A percentile compares a stretch with the other conserved stretches of the same genome.
phyloP scores from a whole-genome alignment of 2,329 filamentous ascomycete genomes.

The Blastomyces silverae region DNA sequence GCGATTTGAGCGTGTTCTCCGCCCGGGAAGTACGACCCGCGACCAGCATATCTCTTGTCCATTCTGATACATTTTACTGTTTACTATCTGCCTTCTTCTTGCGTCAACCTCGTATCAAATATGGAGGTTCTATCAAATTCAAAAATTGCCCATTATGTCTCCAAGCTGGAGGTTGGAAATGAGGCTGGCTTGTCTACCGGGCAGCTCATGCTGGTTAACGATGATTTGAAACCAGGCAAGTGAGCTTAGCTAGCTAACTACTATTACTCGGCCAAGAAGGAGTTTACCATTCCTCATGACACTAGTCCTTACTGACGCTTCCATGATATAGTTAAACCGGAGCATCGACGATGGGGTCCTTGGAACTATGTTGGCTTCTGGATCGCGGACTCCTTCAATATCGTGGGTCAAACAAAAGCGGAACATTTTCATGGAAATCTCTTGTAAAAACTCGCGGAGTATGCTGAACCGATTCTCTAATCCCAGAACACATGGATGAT shows the following conservation, averaged over 20 bases:
- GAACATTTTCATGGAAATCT: neutral
- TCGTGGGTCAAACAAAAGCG: slow-evolving; percentile 41
- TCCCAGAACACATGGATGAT: slow-evolving; percentile 87
- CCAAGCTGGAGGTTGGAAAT: slow-evolving; percentile 62
- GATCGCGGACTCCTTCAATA: slow-evolving; percentile 79
- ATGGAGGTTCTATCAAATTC: slow-evolving; percentile 41
- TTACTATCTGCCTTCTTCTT: neutral
- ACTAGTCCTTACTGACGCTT: slow-evolving; percentile 10
- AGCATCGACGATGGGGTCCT: slow-evolving; percentile 71
- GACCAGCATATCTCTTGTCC: neutral
- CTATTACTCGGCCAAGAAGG: slow-evolving; percentile 42
- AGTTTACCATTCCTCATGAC: neutral
- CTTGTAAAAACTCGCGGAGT: neutral
- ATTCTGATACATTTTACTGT: neutral
- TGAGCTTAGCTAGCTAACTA: slow-evolving; percentile 57
- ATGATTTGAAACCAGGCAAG: slow-evolving; percentile 62
- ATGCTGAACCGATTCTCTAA: slow-evolving; percentile 7
- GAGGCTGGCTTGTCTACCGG: slow-evolving; percentile 70
- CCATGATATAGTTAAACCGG: slow-evolving; percentile 61
- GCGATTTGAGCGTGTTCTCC: no score
- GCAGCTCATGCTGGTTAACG: slow-evolving; percentile 81
- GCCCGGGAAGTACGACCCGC: neutral
- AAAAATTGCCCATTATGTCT: slow-evolving; percentile 32
- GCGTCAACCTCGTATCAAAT: neutral
- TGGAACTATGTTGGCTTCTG: slow-evolving; percentile 89